phyloP scores from a whole-genome alignment of 1,284 basidiomycete species.

The Erythrobasidium hasegawianum region DNA sequence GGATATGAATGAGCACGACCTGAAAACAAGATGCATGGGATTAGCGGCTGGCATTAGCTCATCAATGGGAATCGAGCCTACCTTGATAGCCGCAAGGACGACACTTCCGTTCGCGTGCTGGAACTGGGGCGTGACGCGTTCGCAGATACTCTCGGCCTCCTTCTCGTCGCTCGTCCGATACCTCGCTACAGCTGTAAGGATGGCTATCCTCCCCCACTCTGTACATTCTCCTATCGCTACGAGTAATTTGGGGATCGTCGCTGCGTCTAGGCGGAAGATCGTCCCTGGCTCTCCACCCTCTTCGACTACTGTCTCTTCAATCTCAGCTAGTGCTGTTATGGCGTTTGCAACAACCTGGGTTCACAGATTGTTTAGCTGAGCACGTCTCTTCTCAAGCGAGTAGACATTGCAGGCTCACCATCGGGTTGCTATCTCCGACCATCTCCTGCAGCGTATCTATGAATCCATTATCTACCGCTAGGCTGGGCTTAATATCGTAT shows the following conservation, averaged over 20 bases:
- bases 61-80: slow-evolving; percentile 46
- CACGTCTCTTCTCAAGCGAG: background rate
- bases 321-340: slow-evolving; percentile 87
- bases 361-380: background rate
- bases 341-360: slow-evolving; percentile 89
- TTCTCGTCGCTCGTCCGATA: slow-evolving; percentile 81
- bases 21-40: slow-evolving; percentile 46
- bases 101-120: slow-evolving; percentile 95
- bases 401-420: slow-evolving; percentile 58
- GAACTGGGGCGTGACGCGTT: slow-evolving; percentile 95
- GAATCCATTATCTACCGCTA: slow-evolving; percentile 93
- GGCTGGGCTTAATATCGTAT: slow-evolving; percentile 91
- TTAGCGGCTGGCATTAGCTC: slow-evolving; percentile 13
- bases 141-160: slow-evolving; percentile 97
- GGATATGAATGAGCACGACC: slow-evolving; percentile 97
- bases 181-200: slow-evolving; percentile 78
- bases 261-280: slow-evolving; percentile 74
- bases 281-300: slow-evolving; percentile 49
- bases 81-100: slow-evolving; percentile 90
- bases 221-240: slow-evolving; percentile 97
- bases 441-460: slow-evolving; percentile 81
- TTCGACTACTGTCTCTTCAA: slow-evolving; percentile 59
- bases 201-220: slow-evolving; percentile 95
- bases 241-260: slow-evolving; percentile 81
- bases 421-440: slow-evolving; percentile 93